phyloP scores from a whole-genome alignment of 169 alveolate genomes.

The Plasmodium sp. region DNA sequence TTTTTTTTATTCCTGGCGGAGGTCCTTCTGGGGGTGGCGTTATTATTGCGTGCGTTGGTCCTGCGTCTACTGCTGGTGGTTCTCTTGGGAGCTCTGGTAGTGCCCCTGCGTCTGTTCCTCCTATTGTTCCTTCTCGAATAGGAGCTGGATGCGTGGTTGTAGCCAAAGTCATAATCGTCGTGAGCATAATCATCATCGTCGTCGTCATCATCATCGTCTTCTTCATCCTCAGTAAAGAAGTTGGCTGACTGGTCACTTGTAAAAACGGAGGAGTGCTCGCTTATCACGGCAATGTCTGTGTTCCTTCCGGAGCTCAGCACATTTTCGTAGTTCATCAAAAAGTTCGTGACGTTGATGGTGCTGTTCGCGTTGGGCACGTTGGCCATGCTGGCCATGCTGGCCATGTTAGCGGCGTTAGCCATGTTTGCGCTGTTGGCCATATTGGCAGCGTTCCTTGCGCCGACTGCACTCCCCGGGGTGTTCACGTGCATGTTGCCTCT shows the following conservation, averaged over 20 bases:
- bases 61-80: background rate
- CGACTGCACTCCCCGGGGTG: background rate
- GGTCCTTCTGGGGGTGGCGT: background rate
- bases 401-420: too few species aligned
- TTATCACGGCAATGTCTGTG: conserved; percentile 53
- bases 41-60: background rate
- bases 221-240: conserved; percentile 36
- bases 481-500: conserved; percentile 23
- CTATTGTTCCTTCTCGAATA: conserved; percentile 4
- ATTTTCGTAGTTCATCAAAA: conserved; percentile 19
- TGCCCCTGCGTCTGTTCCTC: conserved; percentile 17
- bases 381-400: too few species aligned
- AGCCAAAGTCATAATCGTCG: conserved; percentile 26
- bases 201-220: conserved; percentile 64
- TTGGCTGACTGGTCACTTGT: conserved; percentile 67
- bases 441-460: background rate
- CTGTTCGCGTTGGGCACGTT: background rate
- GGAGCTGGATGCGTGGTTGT: background rate
- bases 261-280: conserved; percentile 47
- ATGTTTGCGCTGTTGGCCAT: background rate
- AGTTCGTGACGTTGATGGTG: background rate
- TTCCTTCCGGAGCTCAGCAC: conserved; percentile 12
- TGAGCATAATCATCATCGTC: conserved; percentile 23
- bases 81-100: background rate
- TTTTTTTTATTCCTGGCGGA: conserved; percentile 22